Base-by-base conservation (phyloP, 2,329 filamentous ascomycete genomes). In the Teratosphaeria gauchensis region DNA sequence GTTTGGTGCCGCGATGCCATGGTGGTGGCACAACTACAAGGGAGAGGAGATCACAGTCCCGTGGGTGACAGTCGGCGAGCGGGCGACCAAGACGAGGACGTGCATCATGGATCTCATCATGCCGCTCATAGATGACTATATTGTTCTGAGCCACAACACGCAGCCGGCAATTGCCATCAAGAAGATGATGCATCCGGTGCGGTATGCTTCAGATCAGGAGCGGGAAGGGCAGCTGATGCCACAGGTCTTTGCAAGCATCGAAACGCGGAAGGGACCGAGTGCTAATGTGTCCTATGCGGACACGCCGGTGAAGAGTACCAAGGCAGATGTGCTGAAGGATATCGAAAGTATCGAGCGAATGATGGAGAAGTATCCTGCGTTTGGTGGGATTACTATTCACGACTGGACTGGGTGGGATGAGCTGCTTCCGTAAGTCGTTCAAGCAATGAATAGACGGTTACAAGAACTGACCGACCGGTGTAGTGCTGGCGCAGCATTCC, bases 41-140 rank as follows among this genome's bases (percentile, higher is more conserved):
- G 59, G 57, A 30, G 61, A 58, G n/a, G 24, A 53, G 19, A 31
- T 63, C 46, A 57, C 56, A 19, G 38, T 57, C n/a, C 46, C 55
- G 28, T 28, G 19, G 31, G 28, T 33, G 9, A 30, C n/a, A 12
- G 51, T 28, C 46, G 55, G 55, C 33, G 35, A 31, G 55, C 55
- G 24, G 5, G 53, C 33, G 38, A 14, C 12, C 46, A 28, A 46
- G 21, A 14, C 32, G 4, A 51, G 56, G 4, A 60, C 55, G 28
- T 51, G 55, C 56, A 54, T 63, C n/a, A 63, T 63, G 61, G 53
- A 61, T 4, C 48, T 56, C 35, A 56, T 63, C 16, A 63, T 63
- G 61, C 55, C 55, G 19, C 35, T 63, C 19, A 12, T 63, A 19
- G 61, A 63, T 30, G 58, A 63, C 16, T 63, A 62, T 35, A 55